Evolutionary conservation across 2,329 filamentous ascomycete genomes (phyloP).

Genomic region (Pestalotiopsis sp.): DNA sequence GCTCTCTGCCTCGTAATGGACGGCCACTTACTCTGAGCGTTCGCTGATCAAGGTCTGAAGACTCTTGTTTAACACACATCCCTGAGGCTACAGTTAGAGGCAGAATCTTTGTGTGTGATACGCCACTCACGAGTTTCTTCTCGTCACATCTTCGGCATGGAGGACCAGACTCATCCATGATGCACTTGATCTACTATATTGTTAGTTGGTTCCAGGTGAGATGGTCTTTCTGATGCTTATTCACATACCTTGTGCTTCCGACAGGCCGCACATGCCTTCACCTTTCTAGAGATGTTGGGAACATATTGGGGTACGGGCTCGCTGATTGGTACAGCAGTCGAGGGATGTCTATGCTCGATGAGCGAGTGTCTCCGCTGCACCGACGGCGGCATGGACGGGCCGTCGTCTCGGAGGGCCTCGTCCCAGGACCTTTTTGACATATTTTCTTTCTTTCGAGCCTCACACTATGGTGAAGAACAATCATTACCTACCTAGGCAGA

Average conservation of each 20-base stretch:
- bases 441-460: not conserved
- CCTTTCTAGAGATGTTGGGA: slow-evolving; percentile 19
- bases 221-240: not conserved
- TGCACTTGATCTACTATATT: slow-evolving; percentile 38
- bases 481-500: not conserved
- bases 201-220: not conserved
- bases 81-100: slow-evolving; percentile 10
- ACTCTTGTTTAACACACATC: slow-evolving; percentile 43
- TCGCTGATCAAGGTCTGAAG: slow-evolving; percentile 45
- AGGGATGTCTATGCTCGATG: not conserved
- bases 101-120: not conserved
- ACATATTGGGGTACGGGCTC: slow-evolving; percentile 6
- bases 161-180: slow-evolving; percentile 43
- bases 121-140: slow-evolving; percentile 28
- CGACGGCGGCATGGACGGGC: not conserved
- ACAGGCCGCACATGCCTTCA: slow-evolving; percentile 40
- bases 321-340: not conserved
- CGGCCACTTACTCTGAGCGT: slow-evolving; percentile 36
- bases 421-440: slow-evolving; percentile 20
- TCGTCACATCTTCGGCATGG: slow-evolving; percentile 41
- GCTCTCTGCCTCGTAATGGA: not conserved
- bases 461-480: not conserved
- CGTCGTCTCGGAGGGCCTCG: slow-evolving; percentile 8
- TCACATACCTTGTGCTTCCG: slow-evolving; percentile 41
- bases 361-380: not conserved